phyloP scores from a whole-genome alignment of 2,329 filamentous ascomycete species.

The Apiospora phragmitis region DNA sequence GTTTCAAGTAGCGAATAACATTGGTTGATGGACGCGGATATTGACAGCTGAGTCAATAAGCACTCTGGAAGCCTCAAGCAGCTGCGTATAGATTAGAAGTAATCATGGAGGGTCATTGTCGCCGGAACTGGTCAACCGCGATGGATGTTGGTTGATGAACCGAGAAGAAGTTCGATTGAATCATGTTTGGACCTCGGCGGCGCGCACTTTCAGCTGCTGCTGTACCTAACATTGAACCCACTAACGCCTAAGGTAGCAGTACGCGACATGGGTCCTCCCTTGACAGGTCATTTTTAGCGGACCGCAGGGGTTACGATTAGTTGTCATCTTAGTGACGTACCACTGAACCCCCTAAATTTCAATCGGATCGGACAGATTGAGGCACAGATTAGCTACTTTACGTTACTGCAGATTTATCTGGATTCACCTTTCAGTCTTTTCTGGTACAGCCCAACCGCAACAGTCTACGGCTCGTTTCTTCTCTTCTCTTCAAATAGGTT shows the following conservation, averaged over 20 bases:
- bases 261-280: not conserved
- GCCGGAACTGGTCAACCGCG: not conserved
- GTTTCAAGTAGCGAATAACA: not conserved
- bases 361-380: not conserved
- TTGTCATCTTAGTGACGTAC: conserved; percentile 3
- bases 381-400: not conserved
- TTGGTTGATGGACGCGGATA: not conserved
- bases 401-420: not conserved
- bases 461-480: not conserved
- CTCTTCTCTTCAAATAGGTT: not conserved
- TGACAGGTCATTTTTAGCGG: not conserved
- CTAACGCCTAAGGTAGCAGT: not conserved
- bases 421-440: not conserved
- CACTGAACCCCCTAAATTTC: not conserved
- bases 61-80: not conserved
- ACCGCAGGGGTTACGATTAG: not conserved
- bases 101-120: not conserved
- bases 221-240: too few species aligned
- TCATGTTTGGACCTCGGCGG: conserved; percentile 3
- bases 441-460: not conserved
- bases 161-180: not conserved
- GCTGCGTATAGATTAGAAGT: not conserved
- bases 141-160: conserved; percentile 2
- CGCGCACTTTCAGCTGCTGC: not conserved
- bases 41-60: not conserved